phyloP scores from a whole-genome alignment of 176 grass and related monocot species.

The Raddia guianensis region DNA sequence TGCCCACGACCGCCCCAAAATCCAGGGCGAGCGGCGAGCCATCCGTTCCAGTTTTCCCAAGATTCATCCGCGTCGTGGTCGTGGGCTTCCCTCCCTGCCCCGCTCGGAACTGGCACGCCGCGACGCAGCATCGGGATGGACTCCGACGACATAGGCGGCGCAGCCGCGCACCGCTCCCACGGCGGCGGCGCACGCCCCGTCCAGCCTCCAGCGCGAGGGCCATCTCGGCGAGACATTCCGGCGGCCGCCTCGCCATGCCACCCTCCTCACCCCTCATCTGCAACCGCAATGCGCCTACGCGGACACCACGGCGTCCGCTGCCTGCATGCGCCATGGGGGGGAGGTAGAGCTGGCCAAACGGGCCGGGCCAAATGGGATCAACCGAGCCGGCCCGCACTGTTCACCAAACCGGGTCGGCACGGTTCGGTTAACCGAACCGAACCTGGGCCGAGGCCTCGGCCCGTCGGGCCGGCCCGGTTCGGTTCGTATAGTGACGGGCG shows the following conservation, averaged over 20 bases:
- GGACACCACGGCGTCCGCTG: neutral
- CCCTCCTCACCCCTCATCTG: neutral
- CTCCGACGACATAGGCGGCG: neutral
- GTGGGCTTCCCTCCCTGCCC: neutral
- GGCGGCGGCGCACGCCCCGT: neutral
- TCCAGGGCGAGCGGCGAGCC: neutral
- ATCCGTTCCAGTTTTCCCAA: neutral
- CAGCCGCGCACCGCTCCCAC: neutral
- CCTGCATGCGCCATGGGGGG: too few relatives aligned
- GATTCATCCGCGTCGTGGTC: conserved; percentile 26
- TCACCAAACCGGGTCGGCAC: too few relatives aligned
- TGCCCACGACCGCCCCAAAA: conserved; percentile 26
- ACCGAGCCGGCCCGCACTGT: too few relatives aligned
- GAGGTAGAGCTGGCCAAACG: too few relatives aligned
- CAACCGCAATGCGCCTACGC: neutral
- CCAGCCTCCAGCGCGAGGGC: neutral
- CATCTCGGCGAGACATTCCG: neutral
- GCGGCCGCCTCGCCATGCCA: neutral
- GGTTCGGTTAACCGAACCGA: too few relatives aligned
- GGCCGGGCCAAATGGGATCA: too few relatives aligned
- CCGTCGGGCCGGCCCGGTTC: too few relatives aligned
- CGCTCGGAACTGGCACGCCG: neutral
- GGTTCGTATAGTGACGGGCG: too few relatives aligned
- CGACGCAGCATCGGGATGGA: neutral
- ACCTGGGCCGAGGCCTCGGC: too few relatives aligned